phyloP scores from a whole-genome alignment of 352 stramenopile species.

The Phytophthora multivora region DNA sequence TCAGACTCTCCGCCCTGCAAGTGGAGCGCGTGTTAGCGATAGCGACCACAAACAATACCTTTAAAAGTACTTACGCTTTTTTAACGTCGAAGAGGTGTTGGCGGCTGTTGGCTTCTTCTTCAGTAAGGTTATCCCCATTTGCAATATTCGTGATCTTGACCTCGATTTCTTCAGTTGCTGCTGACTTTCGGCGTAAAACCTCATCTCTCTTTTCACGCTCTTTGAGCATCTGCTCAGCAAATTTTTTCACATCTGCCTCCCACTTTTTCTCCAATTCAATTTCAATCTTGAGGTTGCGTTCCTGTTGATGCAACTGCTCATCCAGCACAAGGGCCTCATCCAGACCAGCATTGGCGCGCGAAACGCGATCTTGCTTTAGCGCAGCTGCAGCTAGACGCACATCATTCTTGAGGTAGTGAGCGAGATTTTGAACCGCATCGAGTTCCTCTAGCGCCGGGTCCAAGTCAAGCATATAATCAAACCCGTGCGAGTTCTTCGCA shows the following conservation, averaged over 20 bases:
- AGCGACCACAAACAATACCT: too few relatives aligned
- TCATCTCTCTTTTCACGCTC: slow-evolving; percentile 57
- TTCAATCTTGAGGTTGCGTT: slow-evolving; percentile 59
- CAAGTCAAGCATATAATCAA: slow-evolving; percentile 79
- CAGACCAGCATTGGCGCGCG: slow-evolving; percentile 57
- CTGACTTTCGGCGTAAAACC: slow-evolving; percentile 49
- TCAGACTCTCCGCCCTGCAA: slow-evolving; percentile 55
- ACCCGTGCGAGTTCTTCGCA: slow-evolving; percentile 79
- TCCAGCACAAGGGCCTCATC: slow-evolving; percentile 64
- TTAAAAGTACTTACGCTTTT: slow-evolving; percentile 51
- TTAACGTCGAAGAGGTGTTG: slow-evolving; percentile 52
- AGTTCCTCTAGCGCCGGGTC: slow-evolving; percentile 68
- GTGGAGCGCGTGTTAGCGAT: not conserved
- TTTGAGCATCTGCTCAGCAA: slow-evolving; percentile 55
- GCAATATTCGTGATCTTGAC: slow-evolving; percentile 70
- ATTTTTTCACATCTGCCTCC: slow-evolving; percentile 53
- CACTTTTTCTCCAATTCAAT: slow-evolving; percentile 55
- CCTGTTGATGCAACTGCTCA: slow-evolving; percentile 55
- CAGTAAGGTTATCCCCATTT: slow-evolving; percentile 57
- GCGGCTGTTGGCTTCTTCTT: slow-evolving; percentile 45
- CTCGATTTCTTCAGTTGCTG: slow-evolving; percentile 71
- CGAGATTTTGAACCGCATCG: slow-evolving; percentile 56
- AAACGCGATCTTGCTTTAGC: slow-evolving; percentile 70
- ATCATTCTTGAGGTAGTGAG: slow-evolving; percentile 66
- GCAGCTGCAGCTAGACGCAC: slow-evolving; percentile 55